phyloP scores from a whole-genome alignment of 331 rosid species.

The Acacia pycnantha region DNA sequence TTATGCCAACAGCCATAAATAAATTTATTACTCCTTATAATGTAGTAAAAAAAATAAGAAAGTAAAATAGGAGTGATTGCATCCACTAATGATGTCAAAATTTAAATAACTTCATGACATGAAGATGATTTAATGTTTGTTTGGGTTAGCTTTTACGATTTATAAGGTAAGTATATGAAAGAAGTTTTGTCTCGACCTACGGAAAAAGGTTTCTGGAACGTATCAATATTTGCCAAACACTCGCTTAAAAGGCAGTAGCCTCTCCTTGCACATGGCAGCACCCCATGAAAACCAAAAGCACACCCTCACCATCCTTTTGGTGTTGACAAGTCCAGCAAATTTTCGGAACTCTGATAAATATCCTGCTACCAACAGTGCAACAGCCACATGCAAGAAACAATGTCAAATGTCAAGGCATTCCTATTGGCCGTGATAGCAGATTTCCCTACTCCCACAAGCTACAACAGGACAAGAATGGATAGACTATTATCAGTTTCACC shows the following conservation, averaged over 20 bases:
- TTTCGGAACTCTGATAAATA: conserved; percentile 12
- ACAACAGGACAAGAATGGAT: conserved; percentile 36
- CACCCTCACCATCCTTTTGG: background rate
- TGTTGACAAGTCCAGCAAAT: conserved; percentile 5
- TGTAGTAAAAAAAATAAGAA: no score
- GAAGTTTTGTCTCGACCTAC: no score
- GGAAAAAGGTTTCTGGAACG: no score
- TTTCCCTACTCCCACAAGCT: conserved; percentile 17
- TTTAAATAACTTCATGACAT: no score
- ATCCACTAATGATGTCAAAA: background rate
- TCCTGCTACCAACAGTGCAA: conserved; percentile 23
- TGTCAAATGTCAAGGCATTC: conserved; percentile 21
- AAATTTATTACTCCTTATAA: no score
- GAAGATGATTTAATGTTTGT: no score
- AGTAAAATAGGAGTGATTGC: background rate
- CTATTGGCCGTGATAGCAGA: background rate
- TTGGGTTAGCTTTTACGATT: no score
- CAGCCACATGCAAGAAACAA: conserved; percentile 16
- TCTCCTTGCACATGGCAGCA: background rate
- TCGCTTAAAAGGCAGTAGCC: background rate
- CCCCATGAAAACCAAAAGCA: background rate
- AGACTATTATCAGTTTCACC: conserved; percentile 20
- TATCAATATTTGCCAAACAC: no score
- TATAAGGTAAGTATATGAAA: no score
- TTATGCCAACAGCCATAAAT: no score